Percentiles rank a stretch among this genome's conserved stretches.
These are phyloP conservation scores for Verticillium isaacii DNA, from an alignment of 2,329 filamentous ascomycete species.

Conservation along the genomic window DNA sequence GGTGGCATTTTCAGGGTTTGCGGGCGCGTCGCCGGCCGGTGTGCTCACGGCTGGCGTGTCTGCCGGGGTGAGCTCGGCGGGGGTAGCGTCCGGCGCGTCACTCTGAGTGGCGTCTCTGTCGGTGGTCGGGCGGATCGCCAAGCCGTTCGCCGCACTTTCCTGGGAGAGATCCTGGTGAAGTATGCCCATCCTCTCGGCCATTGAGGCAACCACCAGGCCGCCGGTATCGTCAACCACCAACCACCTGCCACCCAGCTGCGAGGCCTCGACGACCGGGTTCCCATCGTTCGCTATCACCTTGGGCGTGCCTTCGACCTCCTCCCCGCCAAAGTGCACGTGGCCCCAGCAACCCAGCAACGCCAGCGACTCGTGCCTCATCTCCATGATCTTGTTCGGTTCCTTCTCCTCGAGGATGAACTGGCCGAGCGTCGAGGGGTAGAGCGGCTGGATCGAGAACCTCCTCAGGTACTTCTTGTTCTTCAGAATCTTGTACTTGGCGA, in stretches of 20 bases:
- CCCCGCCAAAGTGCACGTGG: conserved; percentile 72
- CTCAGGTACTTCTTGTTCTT: conserved; percentile 93
- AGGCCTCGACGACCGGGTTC: conserved; percentile 72
- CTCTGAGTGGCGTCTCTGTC: conserved; percentile 6
- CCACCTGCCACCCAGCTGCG: conserved; percentile 50
- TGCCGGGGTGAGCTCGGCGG: conserved; percentile 1
- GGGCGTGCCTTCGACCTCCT: conserved; percentile 21
- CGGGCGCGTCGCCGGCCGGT: neutral
- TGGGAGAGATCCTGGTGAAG: conserved; percentile 44
- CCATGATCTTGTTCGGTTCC: conserved; percentile 31
- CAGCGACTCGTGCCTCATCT: conserved; percentile 22
- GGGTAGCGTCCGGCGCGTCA: conserved; percentile 3
- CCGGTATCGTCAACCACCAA: conserved; percentile 84
- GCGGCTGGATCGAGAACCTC: conserved; percentile 76
- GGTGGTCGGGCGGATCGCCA: neutral
- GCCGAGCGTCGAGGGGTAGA: conserved; percentile 73
- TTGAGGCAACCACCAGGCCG: conserved; percentile 72
- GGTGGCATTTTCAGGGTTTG: conserved; percentile 3
- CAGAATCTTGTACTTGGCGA: conserved; percentile 92
- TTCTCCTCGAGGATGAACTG: conserved; percentile 64
- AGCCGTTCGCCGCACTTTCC: neutral
- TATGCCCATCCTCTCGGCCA: conserved; percentile 87
- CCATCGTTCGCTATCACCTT: conserved; percentile 23
- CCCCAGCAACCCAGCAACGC: conserved; percentile 83
- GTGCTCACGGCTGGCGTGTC: conserved; percentile 1